Evolutionary conservation across 805 yeast species (phyloP), one percentile per base, ranked within the genome.

Genomic region (Metschnikowia cubensis): DNA sequence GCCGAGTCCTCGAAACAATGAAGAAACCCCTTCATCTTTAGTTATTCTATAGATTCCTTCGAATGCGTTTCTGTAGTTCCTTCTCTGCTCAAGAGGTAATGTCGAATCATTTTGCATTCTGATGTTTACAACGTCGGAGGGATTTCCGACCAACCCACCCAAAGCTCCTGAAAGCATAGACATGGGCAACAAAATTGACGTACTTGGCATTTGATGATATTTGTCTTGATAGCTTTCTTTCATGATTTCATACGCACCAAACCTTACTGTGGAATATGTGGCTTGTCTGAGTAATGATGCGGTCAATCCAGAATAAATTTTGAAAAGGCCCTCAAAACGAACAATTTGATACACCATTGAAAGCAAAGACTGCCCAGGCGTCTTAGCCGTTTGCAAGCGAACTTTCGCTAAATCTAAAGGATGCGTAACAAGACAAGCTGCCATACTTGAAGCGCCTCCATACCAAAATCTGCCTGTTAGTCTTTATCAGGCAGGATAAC

Each of bases 61-160:
- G 35, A 89, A 59, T 0, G 94, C 95, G 65, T 89, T 83, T 45
- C 75, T 74, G 65, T 89, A 89, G 62, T 85, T 81, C 65, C 96
- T 77, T 63, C 90, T 77, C 56, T 82, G 75, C 1, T 74, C 83
- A 4, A 67, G 50, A 4, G 90, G 87, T 51, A 87, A 71, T 0
- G 90, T 71, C 6, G 85, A 81, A 62, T 89, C 96, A 65, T 89
- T 89, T 66, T 89, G 96, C 96, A 89, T 89, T 68, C 96, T 79
- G 55, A 89, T 87, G 59, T 89, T 89, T 35, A 87, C 89, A 13
- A 89, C 85, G 63, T 89, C 96, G 1, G 94, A 82, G 3, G 96
- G 96, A 62, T 89, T 89, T 20, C 96, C 96, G 2, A 87, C 85
- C 20, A 88, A 68, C 8, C 96, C 96, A 53, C 96, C 96, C 50